Base-by-base conservation (phyloP, 2,329 filamentous ascomycete genomes). In the Stemphylium beticola region DNA sequence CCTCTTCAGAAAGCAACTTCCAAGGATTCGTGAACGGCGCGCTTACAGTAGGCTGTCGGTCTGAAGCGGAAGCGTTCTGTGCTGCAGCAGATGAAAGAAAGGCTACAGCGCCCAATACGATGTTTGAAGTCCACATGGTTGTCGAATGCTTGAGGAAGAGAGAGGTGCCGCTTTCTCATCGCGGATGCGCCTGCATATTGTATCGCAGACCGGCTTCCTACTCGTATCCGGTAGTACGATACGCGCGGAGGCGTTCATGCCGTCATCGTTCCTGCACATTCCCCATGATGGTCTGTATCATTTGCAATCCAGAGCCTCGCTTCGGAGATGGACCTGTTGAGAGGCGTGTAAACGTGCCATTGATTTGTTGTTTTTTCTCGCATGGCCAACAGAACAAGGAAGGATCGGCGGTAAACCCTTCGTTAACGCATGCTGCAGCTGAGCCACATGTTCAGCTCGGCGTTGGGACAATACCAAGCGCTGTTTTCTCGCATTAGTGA, bases 21-120 rank as follows among this genome's bases (percentile, higher is more conserved):
- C 60, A 63, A 6, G 45, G 47, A 40, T 63, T 63, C 12, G 33
- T 20, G 32, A 57, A 45, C 6, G 58, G 53, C 29, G 60, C 55
- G 34, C 15, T 53, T 18, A 52, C 39, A 12, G 49, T 55, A 6
- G 49, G 52, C n/a, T 61, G 55, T n/a, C 31, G 41, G n/a, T 36
- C 32, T 20, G 52, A 15, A 29, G 36, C 48, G 20, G 29, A 33
- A 14, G 39, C n/a, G 32, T 53, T 46, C 31, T 59, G 53, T 17
- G 56, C 52, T 18, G 37, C 38, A 12, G 20, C 33, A 22, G 41
- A 32, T 22, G 53, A 43, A 38, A 41, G 18, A 43, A 56, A 22
- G 39, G 40, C 49, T 46, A 49, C 49, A 20, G 38, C 38, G 40
- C 53, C 39, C 11, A 56, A 6, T 20, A 40, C 34, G n/a, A 53